Conservation (phyloP, 441 rosid species). For the Sinapis alba region DNA sequence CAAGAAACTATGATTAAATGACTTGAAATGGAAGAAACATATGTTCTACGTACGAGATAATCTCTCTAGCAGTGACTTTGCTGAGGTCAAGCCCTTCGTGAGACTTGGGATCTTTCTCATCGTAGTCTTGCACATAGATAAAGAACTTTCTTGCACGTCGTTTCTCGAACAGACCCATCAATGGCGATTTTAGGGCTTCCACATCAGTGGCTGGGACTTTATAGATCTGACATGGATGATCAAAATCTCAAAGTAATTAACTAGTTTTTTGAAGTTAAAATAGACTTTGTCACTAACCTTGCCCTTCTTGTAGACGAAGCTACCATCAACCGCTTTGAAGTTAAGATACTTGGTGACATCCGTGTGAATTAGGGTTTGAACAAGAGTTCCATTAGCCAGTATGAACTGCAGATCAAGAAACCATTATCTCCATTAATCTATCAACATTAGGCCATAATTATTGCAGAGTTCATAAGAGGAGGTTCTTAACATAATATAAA, state of each 20-base stretch:
- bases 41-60: conserved; percentile 52
- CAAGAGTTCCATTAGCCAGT: conserved; percentile 71
- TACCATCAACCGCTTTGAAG: conserved; percentile 77
- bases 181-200: conserved; percentile 71
- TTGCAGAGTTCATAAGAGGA: too few relatives aligned
- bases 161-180: conserved; percentile 81
- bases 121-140: conserved; percentile 72
- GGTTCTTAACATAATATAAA: too few relatives aligned
- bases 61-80: conserved; percentile 70
- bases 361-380: conserved; percentile 69
- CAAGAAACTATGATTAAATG: conserved; percentile 16
- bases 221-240: conserved; percentile 46
- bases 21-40: neutral
- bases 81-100: conserved; percentile 69
- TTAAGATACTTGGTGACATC: conserved; percentile 78
- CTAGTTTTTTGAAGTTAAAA: neutral
- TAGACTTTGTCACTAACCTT: conserved; percentile 47
- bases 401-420: conserved; percentile 54
- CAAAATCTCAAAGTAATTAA: neutral
- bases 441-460: too few relatives aligned
- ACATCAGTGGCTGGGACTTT: conserved; percentile 81
- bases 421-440: neutral
- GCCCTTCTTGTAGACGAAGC: conserved; percentile 76
- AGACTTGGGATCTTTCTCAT: conserved; percentile 73
- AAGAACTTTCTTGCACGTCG: conserved; percentile 77